These are phyloP conservation scores for Solanum bulbocastanum DNA, from an alignment of 257 asterid genomes.

Conservation along the genomic window DNA sequence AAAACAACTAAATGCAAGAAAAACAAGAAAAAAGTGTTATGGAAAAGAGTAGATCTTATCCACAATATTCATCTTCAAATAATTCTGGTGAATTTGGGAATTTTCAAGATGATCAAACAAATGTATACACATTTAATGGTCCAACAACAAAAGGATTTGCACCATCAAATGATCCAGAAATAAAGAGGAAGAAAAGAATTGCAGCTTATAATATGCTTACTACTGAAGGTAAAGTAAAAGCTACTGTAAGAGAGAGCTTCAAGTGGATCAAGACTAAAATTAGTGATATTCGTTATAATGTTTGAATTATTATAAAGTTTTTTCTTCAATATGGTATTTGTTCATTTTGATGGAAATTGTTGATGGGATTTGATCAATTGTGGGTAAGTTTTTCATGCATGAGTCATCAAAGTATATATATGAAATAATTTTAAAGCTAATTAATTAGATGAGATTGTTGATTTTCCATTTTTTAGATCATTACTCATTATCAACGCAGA, in stretches of 20 bases:
- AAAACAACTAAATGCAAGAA: not conserved
- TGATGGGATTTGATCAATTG: not conserved
- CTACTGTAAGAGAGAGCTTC: slow-evolving; percentile 56
- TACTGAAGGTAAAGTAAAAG: slow-evolving; percentile 58
- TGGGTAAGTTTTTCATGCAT: not conserved
- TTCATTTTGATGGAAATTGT: not conserved
- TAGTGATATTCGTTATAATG: slow-evolving; percentile 30
- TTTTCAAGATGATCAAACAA: slow-evolving; percentile 5
- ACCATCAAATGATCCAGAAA: slow-evolving; percentile 40
- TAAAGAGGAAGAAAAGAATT: slow-evolving; percentile 74
- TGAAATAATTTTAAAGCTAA: not conserved
- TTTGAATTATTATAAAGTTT: not conserved
- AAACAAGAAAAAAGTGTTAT: slow-evolving; percentile 5
- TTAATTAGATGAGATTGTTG: not conserved
- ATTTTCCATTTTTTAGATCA: not conserved
- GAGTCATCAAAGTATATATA: no score
- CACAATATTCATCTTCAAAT: slow-evolving; percentile 30
- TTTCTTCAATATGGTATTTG: not conserved
- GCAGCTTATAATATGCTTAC: slow-evolving; percentile 56
- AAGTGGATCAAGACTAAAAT: slow-evolving; percentile 74
- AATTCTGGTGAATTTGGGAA: slow-evolving; percentile 21
- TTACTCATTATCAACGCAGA: not conserved
- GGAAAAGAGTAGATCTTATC: slow-evolving; percentile 65
- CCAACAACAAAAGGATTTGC: slow-evolving; percentile 27
- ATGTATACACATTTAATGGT: slow-evolving; percentile 50